A percentile compares a stretch with the other conserved stretches of the same genome.
Evolutionary conservation across 2,329 filamentous ascomycete genomes (phyloP).

Genomic region (Talaromyces pinophilus): DNA sequence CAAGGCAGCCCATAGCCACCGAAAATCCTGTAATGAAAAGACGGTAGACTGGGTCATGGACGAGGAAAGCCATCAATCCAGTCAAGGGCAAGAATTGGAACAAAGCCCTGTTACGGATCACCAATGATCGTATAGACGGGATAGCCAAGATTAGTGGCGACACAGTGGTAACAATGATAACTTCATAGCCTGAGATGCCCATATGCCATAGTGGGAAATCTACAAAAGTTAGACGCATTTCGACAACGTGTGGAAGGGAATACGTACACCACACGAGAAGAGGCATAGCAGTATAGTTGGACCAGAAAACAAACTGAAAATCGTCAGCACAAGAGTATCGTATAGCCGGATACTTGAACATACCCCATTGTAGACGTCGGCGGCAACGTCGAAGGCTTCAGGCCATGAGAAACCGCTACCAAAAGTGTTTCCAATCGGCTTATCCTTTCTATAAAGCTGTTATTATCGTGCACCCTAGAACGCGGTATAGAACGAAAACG

Average conservation of each 20-base stretch:
- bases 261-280: slow-evolving; percentile 88
- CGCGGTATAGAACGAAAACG: slow-evolving; percentile 35
- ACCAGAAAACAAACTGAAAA: slow-evolving; percentile 89
- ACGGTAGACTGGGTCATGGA: slow-evolving; percentile 70
- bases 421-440: slow-evolving; percentile 69
- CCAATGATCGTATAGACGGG: slow-evolving; percentile 65
- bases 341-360: slow-evolving; percentile 32
- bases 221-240: slow-evolving; percentile 39
- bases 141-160: slow-evolving; percentile 79
- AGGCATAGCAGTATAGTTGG: slow-evolving; percentile 84
- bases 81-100: slow-evolving; percentile 75
- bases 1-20: slow-evolving; percentile 75
- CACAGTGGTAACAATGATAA: slow-evolving; percentile 78
- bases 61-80: slow-evolving; percentile 76
- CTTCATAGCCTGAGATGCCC: slow-evolving; percentile 97
- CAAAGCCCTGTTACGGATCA: slow-evolving; percentile 67
- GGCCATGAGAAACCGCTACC: slow-evolving; percentile 70
- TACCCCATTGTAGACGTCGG: slow-evolving; percentile 91
- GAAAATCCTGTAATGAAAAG: slow-evolving; percentile 80
- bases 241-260: too few species aligned
- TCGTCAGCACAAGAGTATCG: slow-evolving; percentile 30
- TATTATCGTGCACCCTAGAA: slow-evolving; percentile 15
- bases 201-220: slow-evolving; percentile 98
- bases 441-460: slow-evolving; percentile 65
- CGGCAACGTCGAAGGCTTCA: slow-evolving; percentile 75